Conservation (phyloP, 768 basidiomycete species). For the Leccinum incarnatum region DNA sequence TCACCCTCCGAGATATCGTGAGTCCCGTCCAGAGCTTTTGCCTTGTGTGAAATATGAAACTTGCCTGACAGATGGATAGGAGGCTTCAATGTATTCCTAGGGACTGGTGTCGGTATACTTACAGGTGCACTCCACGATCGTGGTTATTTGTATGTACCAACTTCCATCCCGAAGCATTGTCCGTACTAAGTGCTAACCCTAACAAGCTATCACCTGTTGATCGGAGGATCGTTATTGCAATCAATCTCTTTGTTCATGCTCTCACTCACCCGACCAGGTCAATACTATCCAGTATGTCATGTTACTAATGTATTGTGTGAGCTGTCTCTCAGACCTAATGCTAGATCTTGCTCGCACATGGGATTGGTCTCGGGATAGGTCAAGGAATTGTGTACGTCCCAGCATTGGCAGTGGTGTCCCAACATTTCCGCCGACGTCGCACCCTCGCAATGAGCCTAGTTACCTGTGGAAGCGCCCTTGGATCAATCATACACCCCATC, state of each 20-base stretch:
- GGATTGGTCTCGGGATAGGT: neutral
- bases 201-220: neutral
- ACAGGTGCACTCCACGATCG: neutral
- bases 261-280: neutral
- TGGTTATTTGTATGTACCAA: neutral
- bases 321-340: neutral
- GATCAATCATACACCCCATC: neutral
- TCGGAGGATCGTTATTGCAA: neutral
- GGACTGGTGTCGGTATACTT: neutral
- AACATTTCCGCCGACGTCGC: neutral
- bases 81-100: neutral
- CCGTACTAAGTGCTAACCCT: neutral
- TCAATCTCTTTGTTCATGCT: neutral
- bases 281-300: neutral
- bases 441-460: neutral
- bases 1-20: neutral
- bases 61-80: neutral
- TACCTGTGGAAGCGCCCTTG: neutral
- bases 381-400: neutral
- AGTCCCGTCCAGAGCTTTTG: neutral
- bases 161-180: neutral
- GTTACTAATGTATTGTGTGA: neutral
- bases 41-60: neutral
- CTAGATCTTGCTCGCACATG: neutral
- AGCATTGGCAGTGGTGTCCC: neutral